Conservation (phyloP, 192 early-diverging fungal species). For the Coemansia sp. region DNA sequence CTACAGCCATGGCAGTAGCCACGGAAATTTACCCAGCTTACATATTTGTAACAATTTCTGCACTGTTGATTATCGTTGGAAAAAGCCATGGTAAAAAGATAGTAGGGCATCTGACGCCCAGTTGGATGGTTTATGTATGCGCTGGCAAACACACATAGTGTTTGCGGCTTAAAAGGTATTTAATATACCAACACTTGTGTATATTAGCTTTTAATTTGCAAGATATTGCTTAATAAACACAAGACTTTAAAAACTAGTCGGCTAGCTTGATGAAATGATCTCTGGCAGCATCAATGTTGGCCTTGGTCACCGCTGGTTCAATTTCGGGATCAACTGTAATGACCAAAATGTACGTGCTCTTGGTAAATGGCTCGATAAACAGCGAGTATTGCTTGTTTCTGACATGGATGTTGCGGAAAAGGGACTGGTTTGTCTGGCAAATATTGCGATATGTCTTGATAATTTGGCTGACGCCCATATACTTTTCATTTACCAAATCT, state of each 20-base stretch:
- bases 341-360: constrained; percentile 54
- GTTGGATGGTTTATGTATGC: too few relatives aligned
- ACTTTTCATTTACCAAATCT: constrained; percentile 10
- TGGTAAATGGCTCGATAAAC: constrained; percentile 54
- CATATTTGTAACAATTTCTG: too few relatives aligned
- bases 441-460: constrained; percentile 48
- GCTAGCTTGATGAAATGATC: constrained; percentile 39
- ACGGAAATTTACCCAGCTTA: too few relatives aligned
- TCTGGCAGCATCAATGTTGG: constrained; percentile 41
- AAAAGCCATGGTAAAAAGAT: too few relatives aligned
- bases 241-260: not conserved
- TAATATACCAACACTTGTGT: too few relatives aligned
- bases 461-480: constrained; percentile 36
- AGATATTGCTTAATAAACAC: too few relatives aligned
- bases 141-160: too few relatives aligned
- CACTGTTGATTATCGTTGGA: too few relatives aligned
- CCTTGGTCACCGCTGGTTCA: constrained; percentile 52
- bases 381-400: constrained; percentile 58
- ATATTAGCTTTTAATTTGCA: too few relatives aligned
- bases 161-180: too few relatives aligned
- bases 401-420: constrained; percentile 88
- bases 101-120: too few relatives aligned
- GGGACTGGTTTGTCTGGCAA: constrained; percentile 58
- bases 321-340: constrained; percentile 47
- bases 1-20: too few relatives aligned